These are phyloP conservation scores for Phoma sp. DNA, from an alignment of 2,329 filamentous ascomycete genomes.

Conservation along the genomic window DNA sequence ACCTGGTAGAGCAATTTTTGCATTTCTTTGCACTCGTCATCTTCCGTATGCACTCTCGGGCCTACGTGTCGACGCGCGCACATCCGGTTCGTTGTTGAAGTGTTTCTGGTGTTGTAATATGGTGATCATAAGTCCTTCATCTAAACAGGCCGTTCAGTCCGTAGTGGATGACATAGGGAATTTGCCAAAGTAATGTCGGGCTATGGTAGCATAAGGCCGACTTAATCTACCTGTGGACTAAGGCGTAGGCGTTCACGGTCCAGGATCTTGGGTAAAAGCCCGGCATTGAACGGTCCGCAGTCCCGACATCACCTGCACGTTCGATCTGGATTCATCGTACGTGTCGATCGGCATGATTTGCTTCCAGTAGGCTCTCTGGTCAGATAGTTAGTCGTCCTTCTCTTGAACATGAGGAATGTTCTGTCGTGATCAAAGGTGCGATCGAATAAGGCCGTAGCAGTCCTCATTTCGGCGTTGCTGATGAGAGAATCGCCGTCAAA, in stretches of 20 bases:
- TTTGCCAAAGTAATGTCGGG: conserved; percentile 10
- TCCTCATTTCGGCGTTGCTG: conserved; percentile 9
- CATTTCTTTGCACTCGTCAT: not conserved
- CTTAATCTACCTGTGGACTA: conserved; percentile 11
- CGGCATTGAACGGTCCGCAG: conserved; percentile 6
- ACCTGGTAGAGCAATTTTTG: not conserved
- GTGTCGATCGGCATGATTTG: too few relatives aligned
- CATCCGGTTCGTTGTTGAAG: conserved; percentile 5
- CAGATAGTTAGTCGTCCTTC: not conserved
- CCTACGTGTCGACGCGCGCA: not conserved
- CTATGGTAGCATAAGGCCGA: conserved; percentile 1
- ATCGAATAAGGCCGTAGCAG: not conserved
- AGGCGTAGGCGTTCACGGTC: conserved; percentile 1
- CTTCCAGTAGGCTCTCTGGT: not conserved
- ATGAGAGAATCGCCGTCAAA: conserved; percentile 7
- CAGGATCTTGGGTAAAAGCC: conserved; percentile 11
- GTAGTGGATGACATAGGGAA: not conserved
- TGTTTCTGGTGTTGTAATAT: not conserved
- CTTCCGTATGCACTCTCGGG: not conserved
- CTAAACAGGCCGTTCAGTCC: conserved; percentile 1
- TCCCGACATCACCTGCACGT: conserved; percentile 1
- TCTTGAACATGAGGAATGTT: too few relatives aligned
- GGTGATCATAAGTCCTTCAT: conserved; percentile 10
- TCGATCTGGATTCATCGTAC: not conserved
- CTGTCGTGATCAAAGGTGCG: not conserved